A percentile compares a stretch with the other conserved stretches of the same genome.
These are phyloP conservation scores for Neurospora intermedia DNA, from an alignment of 495 filamentous ascomycete genomes.

Conservation along the genomic window DNA sequence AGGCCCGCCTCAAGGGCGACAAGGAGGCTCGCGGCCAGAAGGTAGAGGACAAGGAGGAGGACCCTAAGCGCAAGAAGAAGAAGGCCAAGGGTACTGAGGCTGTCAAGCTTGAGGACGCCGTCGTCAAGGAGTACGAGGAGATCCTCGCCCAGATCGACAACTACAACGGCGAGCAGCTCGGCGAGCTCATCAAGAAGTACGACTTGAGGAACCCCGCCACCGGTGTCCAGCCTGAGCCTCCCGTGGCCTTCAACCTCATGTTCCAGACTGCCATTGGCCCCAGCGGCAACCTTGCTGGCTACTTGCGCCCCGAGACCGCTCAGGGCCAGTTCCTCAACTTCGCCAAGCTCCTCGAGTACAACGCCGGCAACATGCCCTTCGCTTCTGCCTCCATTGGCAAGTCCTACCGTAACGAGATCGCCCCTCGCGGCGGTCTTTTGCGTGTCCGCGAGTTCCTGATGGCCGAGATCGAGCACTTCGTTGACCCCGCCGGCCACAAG, in stretches of 20 bases:
- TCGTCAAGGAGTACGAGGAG: constrained; percentile 63
- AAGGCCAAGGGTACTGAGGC: constrained; percentile 47
- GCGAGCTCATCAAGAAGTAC: constrained; percentile 59
- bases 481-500: constrained; percentile 61
- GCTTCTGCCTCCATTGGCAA: constrained; percentile 69
- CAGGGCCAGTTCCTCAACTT: constrained; percentile 72
- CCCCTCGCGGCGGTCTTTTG: constrained; percentile 60
- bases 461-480: constrained; percentile 76
- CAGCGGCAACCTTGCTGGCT: constrained; percentile 46
- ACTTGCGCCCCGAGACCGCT: constrained; percentile 62
- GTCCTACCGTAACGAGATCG: constrained; percentile 74
- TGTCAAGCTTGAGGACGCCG: constrained; percentile 54
- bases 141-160: constrained; percentile 67
- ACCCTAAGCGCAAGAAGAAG: constrained; percentile 39
- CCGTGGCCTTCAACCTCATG: constrained; percentile 72
- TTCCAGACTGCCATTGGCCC: constrained; percentile 66
- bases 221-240: constrained; percentile 46
- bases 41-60: constrained; percentile 51
- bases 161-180: constrained; percentile 60
- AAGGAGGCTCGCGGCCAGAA: constrained; percentile 66
- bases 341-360: constrained; percentile 67
- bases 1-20: constrained; percentile 69
- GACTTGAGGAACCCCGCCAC: constrained; percentile 58
- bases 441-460: constrained; percentile 74
- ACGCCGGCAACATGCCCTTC: constrained; percentile 63